Percentiles rank a stretch among this genome's conserved stretches.
Evolutionary conservation across 129 eudicot species (phyloP).

Genomic region (Pittosporum tobira): DNA sequence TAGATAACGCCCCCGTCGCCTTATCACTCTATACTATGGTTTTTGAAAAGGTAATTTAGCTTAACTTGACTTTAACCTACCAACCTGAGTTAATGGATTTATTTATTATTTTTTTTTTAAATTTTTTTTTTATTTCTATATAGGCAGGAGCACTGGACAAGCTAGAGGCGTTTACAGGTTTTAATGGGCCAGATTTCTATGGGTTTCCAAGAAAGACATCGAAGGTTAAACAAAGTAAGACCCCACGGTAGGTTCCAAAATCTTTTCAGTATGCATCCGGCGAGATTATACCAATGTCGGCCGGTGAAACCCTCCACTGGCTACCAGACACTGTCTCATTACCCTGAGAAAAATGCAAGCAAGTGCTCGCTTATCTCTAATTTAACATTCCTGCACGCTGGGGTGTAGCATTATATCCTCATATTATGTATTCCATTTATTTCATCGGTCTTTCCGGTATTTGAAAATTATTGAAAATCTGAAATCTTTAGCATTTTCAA

Average conservation of each 20-base stretch:
- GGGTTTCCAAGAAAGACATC: conserved; percentile 86
- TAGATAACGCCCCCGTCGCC: conserved; percentile 83
- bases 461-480: too few species aligned
- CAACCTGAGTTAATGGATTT: too few species aligned
- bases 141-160: conserved; percentile 95
- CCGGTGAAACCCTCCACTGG: conserved; percentile 86
- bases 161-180: conserved; percentile 90
- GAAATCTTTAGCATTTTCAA: too few species aligned
- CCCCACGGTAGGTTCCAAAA: conserved; percentile 77
- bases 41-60: conserved; percentile 69
- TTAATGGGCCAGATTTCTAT: conserved; percentile 95
- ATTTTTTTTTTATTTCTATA: too few species aligned
- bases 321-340: conserved; percentile 21
- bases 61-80: background rate
- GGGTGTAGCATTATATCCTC: too few species aligned
- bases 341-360: background rate
- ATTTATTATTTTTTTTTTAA: background rate
- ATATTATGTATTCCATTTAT: too few species aligned
- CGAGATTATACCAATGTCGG: conserved; percentile 82
- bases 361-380: background rate
- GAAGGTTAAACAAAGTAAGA: conserved; percentile 50
- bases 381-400: too few species aligned
- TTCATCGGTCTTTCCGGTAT: too few species aligned
- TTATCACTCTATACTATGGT: conserved; percentile 73
- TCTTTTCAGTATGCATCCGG: conserved; percentile 49